Conservation (phyloP, 208 protist species). For the Wallacemonas sp. region DNA sequence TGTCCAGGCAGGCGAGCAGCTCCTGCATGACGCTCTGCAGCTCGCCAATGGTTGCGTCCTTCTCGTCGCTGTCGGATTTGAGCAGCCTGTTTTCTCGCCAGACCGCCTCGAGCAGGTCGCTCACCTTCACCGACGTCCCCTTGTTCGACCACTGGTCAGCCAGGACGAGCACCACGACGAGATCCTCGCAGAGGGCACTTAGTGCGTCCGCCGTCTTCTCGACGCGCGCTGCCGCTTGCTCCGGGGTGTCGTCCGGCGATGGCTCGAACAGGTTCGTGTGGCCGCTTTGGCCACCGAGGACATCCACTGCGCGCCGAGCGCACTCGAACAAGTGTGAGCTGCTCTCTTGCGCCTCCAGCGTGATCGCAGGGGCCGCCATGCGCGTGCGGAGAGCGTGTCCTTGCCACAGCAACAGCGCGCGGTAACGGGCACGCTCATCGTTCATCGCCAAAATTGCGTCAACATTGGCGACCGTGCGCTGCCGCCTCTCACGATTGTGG, state of each 20-base stretch:
- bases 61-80: conserved; percentile 16
- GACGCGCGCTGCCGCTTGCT: not conserved
- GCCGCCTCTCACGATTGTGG: conserved; percentile 42
- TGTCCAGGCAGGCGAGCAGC: not conserved
- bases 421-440: conserved; percentile 26
- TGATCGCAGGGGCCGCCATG: not conserved
- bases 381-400: conserved; percentile 1
- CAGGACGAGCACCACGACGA: conserved; percentile 46
- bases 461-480: conserved; percentile 55
- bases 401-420: conserved; percentile 36
- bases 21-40: conserved; percentile 15
- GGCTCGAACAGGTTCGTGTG: not conserved
- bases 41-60: conserved; percentile 18
- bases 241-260: not conserved
- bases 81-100: conserved; percentile 30
- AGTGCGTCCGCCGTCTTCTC: not conserved
- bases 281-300: conserved; percentile 22
- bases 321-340: not conserved
- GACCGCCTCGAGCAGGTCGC: conserved; percentile 41
- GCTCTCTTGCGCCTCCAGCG: not conserved
- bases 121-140: conserved; percentile 36
- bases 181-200: conserved; percentile 38
- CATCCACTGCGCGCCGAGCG: conserved; percentile 26
- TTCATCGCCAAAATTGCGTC: conserved; percentile 41
- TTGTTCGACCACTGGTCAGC: conserved; percentile 45